A percentile compares a stretch with the other conserved stretches of the same genome.
Evolutionary conservation across 2,329 filamentous ascomycete genomes (phyloP).

Genomic region (Epichloe hybrida): DNA sequence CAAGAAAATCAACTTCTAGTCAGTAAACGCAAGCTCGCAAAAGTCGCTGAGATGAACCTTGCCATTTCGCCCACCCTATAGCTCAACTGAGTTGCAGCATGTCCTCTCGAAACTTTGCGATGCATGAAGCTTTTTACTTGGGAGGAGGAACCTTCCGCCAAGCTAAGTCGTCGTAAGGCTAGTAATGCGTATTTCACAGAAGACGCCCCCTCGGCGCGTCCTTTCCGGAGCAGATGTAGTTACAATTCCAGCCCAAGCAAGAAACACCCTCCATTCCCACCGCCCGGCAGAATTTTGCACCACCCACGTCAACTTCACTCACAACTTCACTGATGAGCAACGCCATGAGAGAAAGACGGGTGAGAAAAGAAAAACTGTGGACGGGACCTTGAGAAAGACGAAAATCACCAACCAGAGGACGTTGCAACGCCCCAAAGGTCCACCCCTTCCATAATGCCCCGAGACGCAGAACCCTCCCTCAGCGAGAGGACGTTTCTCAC

Average conservation of each 20-base stretch:
- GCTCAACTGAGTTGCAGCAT: too few species aligned
- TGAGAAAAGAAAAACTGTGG: constrained; percentile 2
- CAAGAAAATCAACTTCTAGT: too few species aligned
- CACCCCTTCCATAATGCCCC: constrained; percentile 53
- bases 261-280: constrained; percentile 14
- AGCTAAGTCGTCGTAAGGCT: background rate
- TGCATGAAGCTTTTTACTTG: too few species aligned
- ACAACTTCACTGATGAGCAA: background rate
- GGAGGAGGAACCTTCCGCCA: too few species aligned
- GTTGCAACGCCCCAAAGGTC: too few species aligned
- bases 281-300: constrained; percentile 36
- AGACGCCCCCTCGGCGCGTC: background rate
- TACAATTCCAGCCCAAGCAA: too few species aligned
- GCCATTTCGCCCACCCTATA: too few species aligned
- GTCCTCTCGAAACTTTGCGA: too few species aligned
- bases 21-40: too few species aligned
- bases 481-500: constrained; percentile 80
- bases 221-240: too few species aligned
- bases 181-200: background rate
- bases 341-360: constrained; percentile 1
- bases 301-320: constrained; percentile 5
- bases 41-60: too few species aligned
- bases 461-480: constrained; percentile 78
- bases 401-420: background rate
- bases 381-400: background rate